phyloP scores from a whole-genome alignment of 305 asterid genomes.

The Fraxinus paxiana region DNA sequence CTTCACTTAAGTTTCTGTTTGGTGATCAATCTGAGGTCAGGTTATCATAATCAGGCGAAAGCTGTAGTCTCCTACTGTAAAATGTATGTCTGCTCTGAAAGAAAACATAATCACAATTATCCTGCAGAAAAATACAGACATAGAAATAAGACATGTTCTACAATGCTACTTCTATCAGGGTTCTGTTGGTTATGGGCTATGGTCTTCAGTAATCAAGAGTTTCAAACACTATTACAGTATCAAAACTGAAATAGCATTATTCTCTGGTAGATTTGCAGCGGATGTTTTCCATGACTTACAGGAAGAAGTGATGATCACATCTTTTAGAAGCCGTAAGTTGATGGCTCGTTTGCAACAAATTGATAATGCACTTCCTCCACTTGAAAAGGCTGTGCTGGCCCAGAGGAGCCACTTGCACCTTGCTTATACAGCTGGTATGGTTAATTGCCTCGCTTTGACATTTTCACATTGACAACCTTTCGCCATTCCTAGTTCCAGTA shows the following conservation, averaged over 20 bases:
- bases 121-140: neutral
- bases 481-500: neutral
- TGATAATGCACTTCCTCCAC: constrained; percentile 82
- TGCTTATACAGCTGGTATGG: constrained; percentile 86
- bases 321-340: constrained; percentile 85
- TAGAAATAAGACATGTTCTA: neutral
- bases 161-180: constrained; percentile 5
- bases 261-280: constrained; percentile 76
- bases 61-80: neutral
- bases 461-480: neutral
- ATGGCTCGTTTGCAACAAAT: constrained; percentile 62
- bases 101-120: neutral
- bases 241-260: constrained; percentile 1
- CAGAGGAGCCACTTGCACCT: constrained; percentile 91
- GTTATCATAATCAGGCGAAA: neutral
- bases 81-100: neutral
- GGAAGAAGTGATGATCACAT: constrained; percentile 71
- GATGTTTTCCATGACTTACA: constrained; percentile 91
- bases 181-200: neutral
- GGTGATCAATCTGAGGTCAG: neutral
- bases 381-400: constrained; percentile 84
- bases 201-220: constrained; percentile 7
- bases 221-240: neutral
- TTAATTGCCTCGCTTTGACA: constrained; percentile 20
- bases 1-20: neutral